phyloP scores from a whole-genome alignment of 2,329 filamentous ascomycete species.

The Colletotrichum costaricense region DNA sequence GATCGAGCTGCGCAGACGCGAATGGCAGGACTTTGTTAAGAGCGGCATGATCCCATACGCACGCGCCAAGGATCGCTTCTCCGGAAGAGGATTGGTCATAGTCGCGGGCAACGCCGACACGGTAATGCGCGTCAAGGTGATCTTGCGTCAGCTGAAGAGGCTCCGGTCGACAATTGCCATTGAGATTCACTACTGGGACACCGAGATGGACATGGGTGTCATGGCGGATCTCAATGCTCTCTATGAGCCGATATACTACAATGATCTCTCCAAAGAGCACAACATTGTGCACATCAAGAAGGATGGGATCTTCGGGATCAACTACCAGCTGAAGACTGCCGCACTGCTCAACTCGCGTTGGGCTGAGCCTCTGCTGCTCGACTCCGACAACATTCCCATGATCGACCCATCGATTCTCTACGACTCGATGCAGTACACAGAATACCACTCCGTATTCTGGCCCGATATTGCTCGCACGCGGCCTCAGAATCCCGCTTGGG shows the following conservation, averaged over 20 bases:
- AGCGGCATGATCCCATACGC: slow-evolving; percentile 21
- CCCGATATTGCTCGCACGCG: slow-evolving; percentile 22
- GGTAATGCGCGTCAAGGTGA: slow-evolving; percentile 23
- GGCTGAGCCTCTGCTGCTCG: slow-evolving; percentile 11
- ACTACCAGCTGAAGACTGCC: slow-evolving; percentile 31
- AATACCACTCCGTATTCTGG: slow-evolving; percentile 24
- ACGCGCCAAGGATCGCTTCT: slow-evolving; percentile 15
- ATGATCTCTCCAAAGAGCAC: slow-evolving; percentile 21
- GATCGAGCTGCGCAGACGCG: slow-evolving; percentile 26
- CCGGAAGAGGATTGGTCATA: slow-evolving; percentile 13
- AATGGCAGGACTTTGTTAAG: slow-evolving; percentile 24
- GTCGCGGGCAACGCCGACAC: slow-evolving; percentile 30
- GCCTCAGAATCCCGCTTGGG: slow-evolving; percentile 19
- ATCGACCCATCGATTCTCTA: slow-evolving; percentile 12
- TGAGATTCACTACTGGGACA: slow-evolving; percentile 24
- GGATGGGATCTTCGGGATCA: slow-evolving; percentile 26
- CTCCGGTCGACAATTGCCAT: slow-evolving; percentile 1
- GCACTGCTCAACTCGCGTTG: slow-evolving; percentile 20
- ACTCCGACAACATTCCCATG: slow-evolving; percentile 20
- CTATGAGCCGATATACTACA: slow-evolving; percentile 23
- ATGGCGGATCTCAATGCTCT: slow-evolving; percentile 23
- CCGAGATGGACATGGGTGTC: slow-evolving; percentile 9
- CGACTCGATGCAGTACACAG: slow-evolving; percentile 18
- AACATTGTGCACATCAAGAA: slow-evolving; percentile 27
- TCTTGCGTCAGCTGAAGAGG: slow-evolving; percentile 17